Evolutionary conservation across 106 monocot species (phyloP).

Genomic region (Gastrodia elata): DNA sequence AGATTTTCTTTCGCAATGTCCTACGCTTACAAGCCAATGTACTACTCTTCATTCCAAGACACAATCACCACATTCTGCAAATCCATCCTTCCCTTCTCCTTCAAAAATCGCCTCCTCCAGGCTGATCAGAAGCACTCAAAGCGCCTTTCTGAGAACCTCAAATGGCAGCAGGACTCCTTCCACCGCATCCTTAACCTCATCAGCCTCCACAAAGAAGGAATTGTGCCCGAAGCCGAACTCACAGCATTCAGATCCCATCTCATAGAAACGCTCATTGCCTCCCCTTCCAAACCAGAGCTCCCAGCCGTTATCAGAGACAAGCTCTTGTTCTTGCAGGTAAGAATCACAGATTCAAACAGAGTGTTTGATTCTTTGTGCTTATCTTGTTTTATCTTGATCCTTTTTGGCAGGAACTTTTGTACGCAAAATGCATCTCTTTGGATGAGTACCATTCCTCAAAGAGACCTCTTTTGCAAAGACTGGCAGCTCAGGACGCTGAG

Average conservation of each 20-base stretch:
- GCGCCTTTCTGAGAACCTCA: conserved; percentile 57
- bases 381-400: not conserved
- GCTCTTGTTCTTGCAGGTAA: conserved; percentile 85
- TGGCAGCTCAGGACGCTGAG: conserved; percentile 40
- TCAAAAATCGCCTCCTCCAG: conserved; percentile 40
- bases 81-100: conserved; percentile 66
- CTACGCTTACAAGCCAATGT: conserved; percentile 62
- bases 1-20: conserved; percentile 47
- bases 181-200: conserved; percentile 79
- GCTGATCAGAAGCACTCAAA: conserved; percentile 49
- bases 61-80: conserved; percentile 78
- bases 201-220: conserved; percentile 73
- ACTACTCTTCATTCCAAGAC: conserved; percentile 84
- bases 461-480: conserved; percentile 65
- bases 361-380: not conserved
- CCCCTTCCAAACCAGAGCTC: conserved; percentile 41
- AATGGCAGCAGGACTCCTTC: conserved; percentile 98
- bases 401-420: conserved; percentile 53
- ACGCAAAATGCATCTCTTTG: conserved; percentile 72
- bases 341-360: not conserved
- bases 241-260: conserved; percentile 50
- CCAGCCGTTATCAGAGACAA: conserved; percentile 57
- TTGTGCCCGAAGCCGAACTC: conserved; percentile 53
- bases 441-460: conserved; percentile 76
- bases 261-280: conserved; percentile 66